These are phyloP conservation scores for Aureobasidium musti DNA, from an alignment of 2,329 filamentous ascomycete genomes.

Conservation along the genomic window DNA sequence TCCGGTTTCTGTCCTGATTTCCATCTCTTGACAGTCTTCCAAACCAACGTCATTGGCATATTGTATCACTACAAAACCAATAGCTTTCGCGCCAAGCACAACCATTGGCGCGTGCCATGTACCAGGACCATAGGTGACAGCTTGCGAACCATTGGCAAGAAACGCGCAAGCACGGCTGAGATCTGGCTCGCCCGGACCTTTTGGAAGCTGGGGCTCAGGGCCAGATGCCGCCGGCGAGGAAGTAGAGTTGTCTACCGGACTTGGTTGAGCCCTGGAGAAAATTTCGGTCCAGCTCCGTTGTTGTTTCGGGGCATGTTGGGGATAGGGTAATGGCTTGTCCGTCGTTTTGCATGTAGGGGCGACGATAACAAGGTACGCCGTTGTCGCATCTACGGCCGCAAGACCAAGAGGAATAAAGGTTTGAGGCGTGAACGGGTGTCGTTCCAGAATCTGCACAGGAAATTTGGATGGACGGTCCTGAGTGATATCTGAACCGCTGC, in stretches of 20 bases:
- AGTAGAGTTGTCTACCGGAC: constrained; percentile 55
- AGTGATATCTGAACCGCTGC: constrained; percentile 31
- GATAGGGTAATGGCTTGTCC: constrained; percentile 48
- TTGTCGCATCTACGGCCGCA: constrained; percentile 48
- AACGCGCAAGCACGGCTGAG: constrained; percentile 71
- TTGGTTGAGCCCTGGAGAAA: constrained; percentile 46
- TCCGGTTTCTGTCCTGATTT: constrained; percentile 45
- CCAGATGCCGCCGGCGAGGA: constrained; percentile 29
- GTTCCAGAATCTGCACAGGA: constrained; percentile 73
- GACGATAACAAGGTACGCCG: constrained; percentile 80
- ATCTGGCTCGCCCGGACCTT: constrained; percentile 67
- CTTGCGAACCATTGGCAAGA: constrained; percentile 73
- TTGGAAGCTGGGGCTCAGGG: constrained; percentile 38
- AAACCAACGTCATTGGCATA: constrained; percentile 77
- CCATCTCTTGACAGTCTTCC: constrained; percentile 88
- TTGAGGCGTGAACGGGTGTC: constrained; percentile 92
- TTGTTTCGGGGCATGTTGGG: constrained; percentile 37
- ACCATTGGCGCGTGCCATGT: constrained; percentile 99
- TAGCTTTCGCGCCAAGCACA: constrained; percentile 67
- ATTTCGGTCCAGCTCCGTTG: constrained; percentile 43
- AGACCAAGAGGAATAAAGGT: constrained; percentile 80
- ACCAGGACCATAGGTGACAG: constrained; percentile 86
- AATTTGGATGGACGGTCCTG: constrained; percentile 51
- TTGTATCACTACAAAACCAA: constrained; percentile 90
- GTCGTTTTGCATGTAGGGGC: constrained; percentile 63